Evolutionary conservation across 371 early-diverging fungal species (phyloP), one percentile per base, ranked within the genome.

Genomic region (Mucor saturninus): DNA sequence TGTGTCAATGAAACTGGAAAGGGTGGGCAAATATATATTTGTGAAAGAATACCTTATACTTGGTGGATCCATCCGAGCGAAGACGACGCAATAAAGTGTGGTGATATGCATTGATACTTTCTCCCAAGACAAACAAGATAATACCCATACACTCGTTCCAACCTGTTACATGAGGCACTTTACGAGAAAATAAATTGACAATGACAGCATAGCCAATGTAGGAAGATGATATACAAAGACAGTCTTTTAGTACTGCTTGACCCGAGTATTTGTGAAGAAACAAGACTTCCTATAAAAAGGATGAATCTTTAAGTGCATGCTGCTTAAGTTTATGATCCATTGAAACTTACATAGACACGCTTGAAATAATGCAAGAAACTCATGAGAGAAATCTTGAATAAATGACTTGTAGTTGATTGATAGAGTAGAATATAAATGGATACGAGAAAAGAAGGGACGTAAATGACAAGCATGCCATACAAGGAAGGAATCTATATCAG

Each of bases 181-280:
- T 51, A 5, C 40, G 28, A 37, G 74, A 43, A 11, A 71, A 57
- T 26, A 50, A 4, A 39, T 60, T 48, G 1, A 61, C 35, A 2
- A 52, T 28, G 5, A 64, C 2, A 2, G 67, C 9, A 59, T 67
- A 68, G 0, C 30, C n/a, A 4, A 51, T n/a, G 65, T 79, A 79
- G 11, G 61, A 32, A 2, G 38, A 14, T 10, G 80, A 63, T 8
- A 80, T 80, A 1, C 43, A 6, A 8, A 53, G 9, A 5, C 54
- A 64, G 37, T 80, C 72, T 2, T 10, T 15, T 2, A 69, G 10
- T 7, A 48, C 58, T 1, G 59, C 54, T 13, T 56, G 29, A 6
- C 77, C 80, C 11, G 80, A 80, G 48, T 80, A 80, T 8, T 40
- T 53, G 56, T 80, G 80, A 1, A 80, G 54, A 39, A 45, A 71